Base-by-base conservation (phyloP, 208 protist genomes). In the Giardia duodenalis region DNA sequence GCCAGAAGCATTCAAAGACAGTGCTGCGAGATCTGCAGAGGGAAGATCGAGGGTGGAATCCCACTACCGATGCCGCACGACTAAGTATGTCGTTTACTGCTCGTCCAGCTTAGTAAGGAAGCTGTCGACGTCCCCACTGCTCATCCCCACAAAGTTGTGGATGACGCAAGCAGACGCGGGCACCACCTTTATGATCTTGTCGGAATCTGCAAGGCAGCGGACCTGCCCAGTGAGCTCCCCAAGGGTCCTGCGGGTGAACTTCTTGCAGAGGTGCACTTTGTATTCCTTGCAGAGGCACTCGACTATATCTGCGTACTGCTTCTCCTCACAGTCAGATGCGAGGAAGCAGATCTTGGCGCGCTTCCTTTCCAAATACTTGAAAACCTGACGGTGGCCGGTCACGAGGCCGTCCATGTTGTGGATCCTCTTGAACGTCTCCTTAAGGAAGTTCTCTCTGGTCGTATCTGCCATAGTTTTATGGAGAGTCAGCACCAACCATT, bases 271-370 rank as follows among this genome's bases (percentile, higher is more conserved):
- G 4, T 22, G 4, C 44, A 91, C 88, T 2, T 45, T 45, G 88
- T 47, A 45, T 2, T 2, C 47, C 88, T 91, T 91, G 88, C 88
- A 91, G 2, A 91, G 1, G n/a, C 44, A n/a, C 10, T 91, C 45
- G 88, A 91, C 45, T n/a, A 91, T 22, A 45, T 22, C 46, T 4
- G 39, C 45, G 88, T 91, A 91, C 44, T 3, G 2, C 2, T 2
- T 47, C 44, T 91, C 88, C n/a, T 91, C 45, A 45, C 88, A 91
- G 46, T 91, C 88, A n/a, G n/a, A 47, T 2, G 88, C 88, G 88
- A 91, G 88, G 88, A 91, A 47, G 88, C n/a, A 22, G 44, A 91
- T 47, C 88, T 91, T 91, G 44, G 43, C 88, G 2, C n/a, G 0
- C 88, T 48, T 91, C 42, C 42, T 47, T 48, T 91, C 88, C 2